Evolutionary conservation across 75 land plant genomes (phyloP).

Genomic region (Sequoiadendron giganteum): DNA sequence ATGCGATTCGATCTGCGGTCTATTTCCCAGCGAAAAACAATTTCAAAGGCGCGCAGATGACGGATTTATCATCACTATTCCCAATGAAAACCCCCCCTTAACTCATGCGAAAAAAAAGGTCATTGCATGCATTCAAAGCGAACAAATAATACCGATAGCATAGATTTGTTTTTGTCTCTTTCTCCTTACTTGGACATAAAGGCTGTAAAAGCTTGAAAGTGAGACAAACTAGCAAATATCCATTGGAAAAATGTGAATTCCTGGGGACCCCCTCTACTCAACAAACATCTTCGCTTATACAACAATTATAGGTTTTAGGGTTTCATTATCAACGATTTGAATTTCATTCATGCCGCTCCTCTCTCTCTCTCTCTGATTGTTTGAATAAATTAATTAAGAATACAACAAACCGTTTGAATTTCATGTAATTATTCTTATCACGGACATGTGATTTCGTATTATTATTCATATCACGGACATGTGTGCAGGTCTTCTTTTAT

Average conservation of each 20-base stretch:
- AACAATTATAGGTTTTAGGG: background rate
- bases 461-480: background rate
- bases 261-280: background rate
- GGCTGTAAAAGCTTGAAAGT: background rate
- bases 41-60: background rate
- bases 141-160: background rate
- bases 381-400: background rate
- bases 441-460: background rate
- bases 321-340: background rate
- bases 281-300: background rate
- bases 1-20: background rate
- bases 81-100: background rate
- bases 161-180: background rate
- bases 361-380: background rate
- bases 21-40: background rate
- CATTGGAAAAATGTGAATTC: background rate
- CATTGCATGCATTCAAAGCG: slow-evolving; percentile 1
- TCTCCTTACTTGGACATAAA: background rate
- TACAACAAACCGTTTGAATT: background rate
- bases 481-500: background rate
- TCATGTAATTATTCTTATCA: background rate
- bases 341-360: background rate
- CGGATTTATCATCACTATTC: background rate
- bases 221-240: background rate
- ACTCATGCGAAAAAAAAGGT: background rate